Conservation (phyloP, 2,329 filamentous ascomycete genomes). For the Fusarium aywerte region DNA sequence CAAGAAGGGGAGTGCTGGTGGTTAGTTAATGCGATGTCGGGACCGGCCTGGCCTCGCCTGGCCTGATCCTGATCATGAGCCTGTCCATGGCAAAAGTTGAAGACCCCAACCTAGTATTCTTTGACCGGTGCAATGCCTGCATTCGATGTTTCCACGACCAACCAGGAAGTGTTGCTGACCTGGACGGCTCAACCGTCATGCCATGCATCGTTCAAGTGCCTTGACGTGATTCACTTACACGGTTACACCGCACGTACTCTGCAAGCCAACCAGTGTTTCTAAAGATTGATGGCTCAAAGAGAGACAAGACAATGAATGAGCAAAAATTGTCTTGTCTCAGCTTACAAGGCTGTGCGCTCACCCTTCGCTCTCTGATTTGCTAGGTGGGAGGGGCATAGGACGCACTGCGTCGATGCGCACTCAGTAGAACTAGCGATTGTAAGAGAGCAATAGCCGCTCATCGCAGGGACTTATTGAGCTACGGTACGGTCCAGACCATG, state of each 20-base stretch:
- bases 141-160: conserved; percentile 13
- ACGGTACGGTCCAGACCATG: conserved; percentile 22
- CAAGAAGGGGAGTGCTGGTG: conserved; percentile 4
- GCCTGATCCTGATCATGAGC: neutral
- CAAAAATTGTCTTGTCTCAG: conserved; percentile 6
- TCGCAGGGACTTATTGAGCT: conserved; percentile 7
- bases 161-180: conserved; percentile 8
- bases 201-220: conserved; percentile 13
- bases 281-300: neutral
- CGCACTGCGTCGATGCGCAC: conserved; percentile 10
- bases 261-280: neutral
- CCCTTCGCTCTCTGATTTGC: conserved; percentile 1
- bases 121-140: conserved; percentile 12
- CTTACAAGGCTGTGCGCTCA: conserved; percentile 6
- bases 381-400: conserved; percentile 1
- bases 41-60: conserved; percentile 9
- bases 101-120: conserved; percentile 22
- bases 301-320: conserved; percentile 11
- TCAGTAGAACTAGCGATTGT: conserved; percentile 7
- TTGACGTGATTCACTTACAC: conserved; percentile 15
- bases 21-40: conserved; percentile 28
- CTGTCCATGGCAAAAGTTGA: conserved; percentile 30
- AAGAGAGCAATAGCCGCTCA: conserved; percentile 5
- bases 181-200: neutral
- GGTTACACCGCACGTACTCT: conserved; percentile 3